phyloP scores from a whole-genome alignment of 23 red algal species.

The Gracilaria gracilis region DNA sequence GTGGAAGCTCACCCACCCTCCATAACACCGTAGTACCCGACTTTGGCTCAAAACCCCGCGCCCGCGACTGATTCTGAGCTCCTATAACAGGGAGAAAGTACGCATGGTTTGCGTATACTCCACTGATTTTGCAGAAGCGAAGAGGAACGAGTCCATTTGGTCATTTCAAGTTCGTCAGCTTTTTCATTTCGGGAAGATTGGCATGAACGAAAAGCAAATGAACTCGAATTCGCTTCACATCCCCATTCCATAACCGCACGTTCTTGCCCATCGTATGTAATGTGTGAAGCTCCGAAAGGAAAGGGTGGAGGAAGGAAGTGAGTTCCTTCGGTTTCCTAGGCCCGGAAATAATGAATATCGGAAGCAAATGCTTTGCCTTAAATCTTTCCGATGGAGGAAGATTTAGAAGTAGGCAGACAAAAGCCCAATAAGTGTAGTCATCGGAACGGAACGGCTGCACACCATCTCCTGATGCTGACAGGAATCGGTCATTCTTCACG shows the following conservation, averaged over 20 bases:
- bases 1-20: no score
- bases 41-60: no score
- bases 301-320: not conserved
- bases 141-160: not conserved
- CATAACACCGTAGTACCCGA: no score
- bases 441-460: slow-evolving; percentile 14
- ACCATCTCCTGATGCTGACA: not conserved
- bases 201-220: not conserved
- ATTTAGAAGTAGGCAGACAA: not conserved
- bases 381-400: not conserved
- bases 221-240: not conserved
- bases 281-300: not conserved
- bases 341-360: not conserved
- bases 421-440: slow-evolving; percentile 4
- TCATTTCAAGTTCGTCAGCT: not conserved
- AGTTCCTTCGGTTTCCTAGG: slow-evolving; percentile 22
- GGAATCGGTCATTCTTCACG: not conserved
- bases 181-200: slow-evolving; percentile 5
- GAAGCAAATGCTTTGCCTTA: not conserved
- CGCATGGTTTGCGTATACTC: no score
- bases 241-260: not conserved
- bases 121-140: no score
- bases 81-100: no score
- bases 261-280: not conserved
- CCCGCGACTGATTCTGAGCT: not conserved